These are phyloP conservation scores for Phytophthora europaea DNA, from an alignment of 352 stramenopile genomes.

Conservation along the genomic window DNA sequence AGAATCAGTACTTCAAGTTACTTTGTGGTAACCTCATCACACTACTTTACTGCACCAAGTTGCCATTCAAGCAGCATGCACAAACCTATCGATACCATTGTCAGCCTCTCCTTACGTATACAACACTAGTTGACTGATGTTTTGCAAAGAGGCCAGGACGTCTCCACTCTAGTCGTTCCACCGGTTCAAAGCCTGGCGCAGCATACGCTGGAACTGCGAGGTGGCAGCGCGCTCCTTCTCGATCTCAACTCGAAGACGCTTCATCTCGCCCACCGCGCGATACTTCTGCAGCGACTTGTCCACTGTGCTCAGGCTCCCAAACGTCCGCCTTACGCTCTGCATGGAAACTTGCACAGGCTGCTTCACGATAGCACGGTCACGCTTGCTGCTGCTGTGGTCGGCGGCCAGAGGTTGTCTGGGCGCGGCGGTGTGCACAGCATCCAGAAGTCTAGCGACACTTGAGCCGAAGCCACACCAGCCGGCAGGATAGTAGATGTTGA, in stretches of 20 bases:
- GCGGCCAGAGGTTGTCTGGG: conserved; percentile 2
- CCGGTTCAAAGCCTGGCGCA: conserved; percentile 60
- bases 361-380: conserved; percentile 11
- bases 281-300: conserved; percentile 37
- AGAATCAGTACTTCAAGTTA: too few relatives aligned
- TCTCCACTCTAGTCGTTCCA: conserved; percentile 46
- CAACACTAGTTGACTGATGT: background rate
- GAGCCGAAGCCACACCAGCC: conserved; percentile 31
- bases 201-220: conserved; percentile 67
- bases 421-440: conserved; percentile 9
- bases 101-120: background rate
- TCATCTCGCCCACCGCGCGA: conserved; percentile 42
- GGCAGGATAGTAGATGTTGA: conserved; percentile 54
- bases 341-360: conserved; percentile 36
- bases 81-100: background rate
- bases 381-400: conserved; percentile 6
- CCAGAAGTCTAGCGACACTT: conserved; percentile 22
- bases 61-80: background rate
- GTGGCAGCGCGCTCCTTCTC: conserved; percentile 56
- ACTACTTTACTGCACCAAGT: background rate
- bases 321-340: conserved; percentile 53
- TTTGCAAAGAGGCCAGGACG: background rate
- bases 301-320: conserved; percentile 34
- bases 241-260: conserved; percentile 64
- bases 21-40: background rate